Conservation (phyloP, 495 filamentous ascomycete genomes). For the Neurospora sp. region DNA sequence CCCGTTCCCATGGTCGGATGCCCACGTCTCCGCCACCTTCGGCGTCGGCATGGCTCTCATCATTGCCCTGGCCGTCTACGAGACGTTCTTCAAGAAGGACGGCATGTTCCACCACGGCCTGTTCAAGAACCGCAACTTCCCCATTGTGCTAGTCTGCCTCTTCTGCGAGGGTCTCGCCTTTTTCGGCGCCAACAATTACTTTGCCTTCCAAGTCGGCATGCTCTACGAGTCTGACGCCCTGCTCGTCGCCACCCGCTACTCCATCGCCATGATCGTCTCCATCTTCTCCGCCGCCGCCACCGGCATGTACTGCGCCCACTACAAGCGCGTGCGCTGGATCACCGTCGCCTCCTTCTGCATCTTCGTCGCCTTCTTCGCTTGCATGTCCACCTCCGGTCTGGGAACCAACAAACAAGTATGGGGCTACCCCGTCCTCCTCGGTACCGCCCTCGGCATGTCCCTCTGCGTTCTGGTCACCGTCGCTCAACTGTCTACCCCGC, state of each 20-base stretch:
- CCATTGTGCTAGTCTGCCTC: conserved; percentile 16
- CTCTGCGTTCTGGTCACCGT: conserved; percentile 18
- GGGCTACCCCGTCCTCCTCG: conserved; percentile 23
- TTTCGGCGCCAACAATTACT: conserved; percentile 27
- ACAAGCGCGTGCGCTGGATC: conserved; percentile 14
- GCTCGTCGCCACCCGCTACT: conserved; percentile 13
- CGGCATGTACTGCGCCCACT: conserved; percentile 17
- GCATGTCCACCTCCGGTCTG: conserved; percentile 16
- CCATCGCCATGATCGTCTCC: conserved; percentile 16
- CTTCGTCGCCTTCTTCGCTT: conserved; percentile 18
- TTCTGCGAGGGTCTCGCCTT: conserved; percentile 27
- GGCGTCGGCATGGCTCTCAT: conserved; percentile 14
- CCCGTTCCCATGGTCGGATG: conserved; percentile 22
- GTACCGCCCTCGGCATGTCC: conserved; percentile 16
- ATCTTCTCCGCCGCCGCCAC: conserved; percentile 7
- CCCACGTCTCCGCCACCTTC: conserved; percentile 22
- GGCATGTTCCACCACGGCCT: conserved; percentile 28
- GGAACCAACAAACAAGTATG: conserved; percentile 9
- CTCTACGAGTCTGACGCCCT: conserved; percentile 21
- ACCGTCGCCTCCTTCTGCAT: conserved; percentile 16
- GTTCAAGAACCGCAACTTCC: conserved; percentile 23
- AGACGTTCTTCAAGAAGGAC: conserved; percentile 22
- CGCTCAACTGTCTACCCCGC: conserved; percentile 23
- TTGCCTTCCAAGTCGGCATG: conserved; percentile 22
- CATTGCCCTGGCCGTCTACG: conserved; percentile 16